Percentiles rank a stretch among this genome's conserved stretches.
phyloP scores from a whole-genome alignment of 2,329 filamentous ascomycete genomes.

The Ophiostoma ulmi region DNA sequence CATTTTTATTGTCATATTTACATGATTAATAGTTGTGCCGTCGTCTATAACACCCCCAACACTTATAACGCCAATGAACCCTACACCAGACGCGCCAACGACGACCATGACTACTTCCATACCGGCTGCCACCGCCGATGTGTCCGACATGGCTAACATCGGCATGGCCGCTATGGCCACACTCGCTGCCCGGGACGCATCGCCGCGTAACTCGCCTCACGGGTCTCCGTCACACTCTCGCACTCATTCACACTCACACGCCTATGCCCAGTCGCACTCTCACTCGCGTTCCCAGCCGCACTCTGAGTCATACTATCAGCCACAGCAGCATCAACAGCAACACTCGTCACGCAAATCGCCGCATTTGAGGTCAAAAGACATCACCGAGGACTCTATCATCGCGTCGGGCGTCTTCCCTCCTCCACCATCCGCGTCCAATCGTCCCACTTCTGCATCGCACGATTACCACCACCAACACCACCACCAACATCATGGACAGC shows the following conservation, averaged over 20 bases:
- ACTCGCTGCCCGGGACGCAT: constrained; percentile 14
- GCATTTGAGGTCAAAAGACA: neutral
- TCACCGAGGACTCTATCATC: constrained; percentile 13
- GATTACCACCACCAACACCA: neutral
- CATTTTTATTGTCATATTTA: neutral
- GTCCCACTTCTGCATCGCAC: constrained; percentile 5
- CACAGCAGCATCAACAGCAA: neutral
- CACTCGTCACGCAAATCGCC: neutral
- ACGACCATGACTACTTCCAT: neutral
- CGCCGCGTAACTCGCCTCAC: neutral
- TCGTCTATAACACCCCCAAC: neutral
- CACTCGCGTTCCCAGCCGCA: neutral
- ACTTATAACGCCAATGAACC: neutral
- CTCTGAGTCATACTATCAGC: neutral
- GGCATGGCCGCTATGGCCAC: constrained; percentile 14
- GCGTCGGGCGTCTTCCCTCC: constrained; percentile 13
- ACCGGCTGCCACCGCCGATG: neutral
- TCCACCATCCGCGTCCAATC: constrained; percentile 2
- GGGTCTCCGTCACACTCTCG: neutral
- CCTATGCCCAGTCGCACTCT: neutral
- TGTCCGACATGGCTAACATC: neutral
- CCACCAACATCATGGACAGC: neutral
- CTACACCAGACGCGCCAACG: neutral
- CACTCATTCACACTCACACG: neutral
- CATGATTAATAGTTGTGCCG: neutral